These are phyloP conservation scores for Trypanosoma melophagium DNA, from an alignment of 208 protist genomes.

Conservation along the genomic window DNA sequence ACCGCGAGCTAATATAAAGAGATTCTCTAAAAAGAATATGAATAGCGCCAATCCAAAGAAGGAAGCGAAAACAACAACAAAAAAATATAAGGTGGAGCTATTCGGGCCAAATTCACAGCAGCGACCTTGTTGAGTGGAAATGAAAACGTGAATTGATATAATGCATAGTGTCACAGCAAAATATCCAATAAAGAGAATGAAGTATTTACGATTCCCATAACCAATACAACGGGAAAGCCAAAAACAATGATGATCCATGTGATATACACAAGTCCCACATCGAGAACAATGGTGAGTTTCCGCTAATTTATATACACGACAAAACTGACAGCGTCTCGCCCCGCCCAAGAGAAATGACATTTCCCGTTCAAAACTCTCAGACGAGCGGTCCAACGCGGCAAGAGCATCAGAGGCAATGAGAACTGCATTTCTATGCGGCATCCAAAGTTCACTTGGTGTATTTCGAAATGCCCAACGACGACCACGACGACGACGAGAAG, in stretches of 20 bases:
- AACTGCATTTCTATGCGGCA: conserved; percentile 1
- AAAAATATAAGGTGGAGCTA: not conserved
- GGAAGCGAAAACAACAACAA: not conserved
- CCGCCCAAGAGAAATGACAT: conserved; percentile 57
- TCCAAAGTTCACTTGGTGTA: not conserved
- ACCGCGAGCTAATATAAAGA: no score
- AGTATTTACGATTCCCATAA: conserved; percentile 74
- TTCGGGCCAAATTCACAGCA: not conserved
- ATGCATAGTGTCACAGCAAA: not conserved
- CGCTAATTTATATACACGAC: conserved; percentile 65
- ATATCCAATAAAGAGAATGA: conserved; percentile 64
- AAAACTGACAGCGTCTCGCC: conserved; percentile 53
- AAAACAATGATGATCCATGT: conserved; percentile 77
- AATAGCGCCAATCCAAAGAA: no score
- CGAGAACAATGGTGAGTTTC: conserved; percentile 78
- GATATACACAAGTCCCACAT: conserved; percentile 72
- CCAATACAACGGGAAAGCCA: conserved; percentile 81
- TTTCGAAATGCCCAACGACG: not conserved
- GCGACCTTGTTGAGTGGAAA: not conserved
- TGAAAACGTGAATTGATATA: conserved; percentile 1
- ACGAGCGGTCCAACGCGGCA: conserved; percentile 12
- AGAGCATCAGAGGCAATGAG: conserved; percentile 19
- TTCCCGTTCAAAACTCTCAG: conserved; percentile 34
- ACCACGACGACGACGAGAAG: conserved; percentile 1
- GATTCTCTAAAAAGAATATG: no score